A percentile compares a stretch with the other conserved stretches of the same genome.
Conservation (phyloP, 352 stramenopile genomes). For the Phytopythium kandeliae region DNA sequence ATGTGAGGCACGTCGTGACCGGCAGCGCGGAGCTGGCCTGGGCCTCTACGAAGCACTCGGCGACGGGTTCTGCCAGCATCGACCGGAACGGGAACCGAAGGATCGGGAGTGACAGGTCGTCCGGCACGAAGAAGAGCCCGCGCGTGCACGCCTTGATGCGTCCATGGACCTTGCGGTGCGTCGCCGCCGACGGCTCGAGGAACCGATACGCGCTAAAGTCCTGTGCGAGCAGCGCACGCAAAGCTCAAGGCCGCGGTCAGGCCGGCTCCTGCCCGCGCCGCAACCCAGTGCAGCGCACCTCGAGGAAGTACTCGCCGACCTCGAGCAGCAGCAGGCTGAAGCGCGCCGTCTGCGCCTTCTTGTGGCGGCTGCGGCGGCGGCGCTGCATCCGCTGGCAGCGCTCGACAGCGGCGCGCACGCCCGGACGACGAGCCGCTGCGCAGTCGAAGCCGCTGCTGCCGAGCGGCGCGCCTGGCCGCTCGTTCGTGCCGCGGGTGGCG, state of each 20-base stretch:
- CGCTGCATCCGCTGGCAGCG: constrained; percentile 16
- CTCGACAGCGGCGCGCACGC: background rate
- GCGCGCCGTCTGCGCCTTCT: constrained; percentile 39
- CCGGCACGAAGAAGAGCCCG: constrained; percentile 87
- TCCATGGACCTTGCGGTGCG: constrained; percentile 41
- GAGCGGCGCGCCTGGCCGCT: background rate
- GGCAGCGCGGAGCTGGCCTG: constrained; percentile 3
- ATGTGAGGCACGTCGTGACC: constrained; percentile 41
- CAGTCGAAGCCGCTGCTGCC: background rate
- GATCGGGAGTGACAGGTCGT: constrained; percentile 61
- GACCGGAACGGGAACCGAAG: constrained; percentile 76
- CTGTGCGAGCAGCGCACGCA: constrained; percentile 13
- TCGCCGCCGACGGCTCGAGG: constrained; percentile 29
- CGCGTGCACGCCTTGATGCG: constrained; percentile 83
- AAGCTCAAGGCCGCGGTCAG: no score
- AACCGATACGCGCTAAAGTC: constrained; percentile 64
- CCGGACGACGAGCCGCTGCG: no score
- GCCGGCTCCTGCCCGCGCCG: no score
- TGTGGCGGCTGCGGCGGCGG: constrained; percentile 19
- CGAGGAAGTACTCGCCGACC: constrained; percentile 90
- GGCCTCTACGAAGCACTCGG: constrained; percentile 42
- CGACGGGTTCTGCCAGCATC: constrained; percentile 44
- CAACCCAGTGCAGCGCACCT: constrained; percentile 35
- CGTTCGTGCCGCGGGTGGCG: no score
- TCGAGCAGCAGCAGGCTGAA: constrained; percentile 91